phyloP scores from a whole-genome alignment of 2,329 filamentous ascomycete species.

The Furcasterigmium sp. region DNA sequence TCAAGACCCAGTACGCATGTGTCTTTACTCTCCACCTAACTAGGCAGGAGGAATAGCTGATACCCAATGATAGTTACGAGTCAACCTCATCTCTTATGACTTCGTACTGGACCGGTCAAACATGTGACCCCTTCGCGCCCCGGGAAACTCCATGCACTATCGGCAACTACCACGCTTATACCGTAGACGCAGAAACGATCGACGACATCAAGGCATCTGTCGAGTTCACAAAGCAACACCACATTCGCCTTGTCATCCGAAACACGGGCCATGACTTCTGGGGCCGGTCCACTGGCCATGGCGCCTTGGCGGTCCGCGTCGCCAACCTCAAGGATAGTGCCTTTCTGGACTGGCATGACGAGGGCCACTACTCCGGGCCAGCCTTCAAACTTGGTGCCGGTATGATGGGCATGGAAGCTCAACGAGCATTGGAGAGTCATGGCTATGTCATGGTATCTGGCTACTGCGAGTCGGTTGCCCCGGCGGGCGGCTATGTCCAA shows the following conservation, averaged over 20 bases:
- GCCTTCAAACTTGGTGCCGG: constrained; percentile 19
- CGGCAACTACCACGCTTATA: constrained; percentile 23
- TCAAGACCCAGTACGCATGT: neutral
- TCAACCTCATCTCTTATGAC: constrained; percentile 25
- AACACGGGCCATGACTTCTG: constrained; percentile 41
- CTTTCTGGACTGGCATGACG: neutral
- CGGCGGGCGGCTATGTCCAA: constrained; percentile 55
- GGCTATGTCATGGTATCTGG: constrained; percentile 35
- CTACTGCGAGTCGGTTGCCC: constrained; percentile 47
- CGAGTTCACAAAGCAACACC: constrained; percentile 30
- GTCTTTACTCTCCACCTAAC: neutral
- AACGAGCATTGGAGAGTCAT: neutral
- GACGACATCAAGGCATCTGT: constrained; percentile 10
- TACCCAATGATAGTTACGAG: constrained; percentile 11
- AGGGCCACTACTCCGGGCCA: constrained; percentile 1
- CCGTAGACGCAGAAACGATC: constrained; percentile 7
- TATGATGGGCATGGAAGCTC: constrained; percentile 4
- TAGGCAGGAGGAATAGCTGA: too few relatives aligned
- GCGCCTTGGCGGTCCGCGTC: constrained; percentile 31
- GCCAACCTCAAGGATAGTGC: constrained; percentile 25
- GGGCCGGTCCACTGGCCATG: constrained; percentile 27
- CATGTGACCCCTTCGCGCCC: constrained; percentile 20
- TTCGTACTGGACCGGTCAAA: constrained; percentile 18
- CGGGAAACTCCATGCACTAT: constrained; percentile 27
- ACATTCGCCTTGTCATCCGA: constrained; percentile 39